Base-by-base conservation (phyloP, 1,284 basidiomycete species). In the Inonotus obliquus region DNA sequence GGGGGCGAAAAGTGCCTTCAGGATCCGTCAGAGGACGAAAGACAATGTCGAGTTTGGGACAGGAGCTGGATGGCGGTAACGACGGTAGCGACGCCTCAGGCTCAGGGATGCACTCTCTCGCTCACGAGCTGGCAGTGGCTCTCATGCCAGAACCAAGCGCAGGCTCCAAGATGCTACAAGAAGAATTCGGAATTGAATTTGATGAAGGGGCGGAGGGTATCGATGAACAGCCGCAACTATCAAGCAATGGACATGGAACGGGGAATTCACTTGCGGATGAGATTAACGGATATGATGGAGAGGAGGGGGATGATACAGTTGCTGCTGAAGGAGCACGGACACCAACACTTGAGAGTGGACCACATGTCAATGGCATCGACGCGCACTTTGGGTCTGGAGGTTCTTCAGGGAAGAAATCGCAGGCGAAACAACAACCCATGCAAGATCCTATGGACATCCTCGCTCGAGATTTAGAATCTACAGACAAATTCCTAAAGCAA, bases 121-220 rank as follows among this genome's bases (percentile, higher is more conserved):
- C 90, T 6, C 90, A 92, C 72, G 90, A 92, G 69, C 81, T 92
- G 39, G 90, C 91, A 6, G 83, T 86, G 32, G 90, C 90, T 21
- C 79, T 92, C 54, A 89, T 92, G 83, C 90, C 90, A 37, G 90
- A 92, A 73, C 91, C 90, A 0, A 86, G 80, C 60, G 79, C 81
- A 38, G 81, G 87, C 48, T 91, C 89, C 14, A 87, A 83, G 71
- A 71, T 91, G 49, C 77, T 92, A 10, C 88, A 89, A 23, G 90
- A 92, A 70, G 91, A 92, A 72, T 89, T 92, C 67, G 90, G 90
- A 10, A 87, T 92, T 65, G 91, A 92, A 70, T 92, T 89, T 67
- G 90, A 92, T 64, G 90, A 91, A 70, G 90, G 87, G 35, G 88
- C 88, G 37, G 89, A 92, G 74, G 89, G 87, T 44, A 90, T 89